A percentile compares a stretch with the other conserved stretches of the same genome.
Evolutionary conservation across 192 early-diverging fungal species (phyloP).

Genomic region (Coemansia sp.): DNA sequence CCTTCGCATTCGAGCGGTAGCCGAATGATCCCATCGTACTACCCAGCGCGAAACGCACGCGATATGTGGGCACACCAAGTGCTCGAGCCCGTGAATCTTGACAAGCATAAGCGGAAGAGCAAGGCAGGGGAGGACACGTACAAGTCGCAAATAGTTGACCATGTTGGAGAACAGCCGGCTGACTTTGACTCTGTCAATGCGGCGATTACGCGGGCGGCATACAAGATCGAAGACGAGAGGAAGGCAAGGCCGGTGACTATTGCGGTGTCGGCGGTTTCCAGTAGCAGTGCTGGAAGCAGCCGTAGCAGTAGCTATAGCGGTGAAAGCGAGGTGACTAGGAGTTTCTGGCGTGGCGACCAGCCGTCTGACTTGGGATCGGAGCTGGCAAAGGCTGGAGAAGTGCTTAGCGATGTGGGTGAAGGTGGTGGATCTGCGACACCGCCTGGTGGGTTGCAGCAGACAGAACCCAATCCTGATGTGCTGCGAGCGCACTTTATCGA

Average conservation of each 20-base stretch:
- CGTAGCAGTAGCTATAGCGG: not conserved
- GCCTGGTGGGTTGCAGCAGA: conserved; percentile 17
- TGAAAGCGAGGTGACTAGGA: not conserved
- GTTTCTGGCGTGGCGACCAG: not conserved
- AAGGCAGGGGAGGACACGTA: conserved; percentile 18
- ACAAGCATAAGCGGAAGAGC: not conserved
- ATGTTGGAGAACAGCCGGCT: conserved; percentile 25
- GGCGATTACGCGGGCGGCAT: conserved; percentile 35
- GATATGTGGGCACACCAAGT: conserved; percentile 51
- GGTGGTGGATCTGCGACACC: conserved; percentile 27
- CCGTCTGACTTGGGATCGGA: not conserved
- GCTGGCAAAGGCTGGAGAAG: not conserved
- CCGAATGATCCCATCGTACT: conserved; percentile 25
- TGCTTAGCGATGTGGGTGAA: not conserved
- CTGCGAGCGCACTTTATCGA: conserved; percentile 62
- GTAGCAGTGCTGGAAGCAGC: not conserved
- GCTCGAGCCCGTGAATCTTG: not conserved
- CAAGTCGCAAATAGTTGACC: conserved; percentile 26
- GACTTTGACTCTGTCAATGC: conserved; percentile 50
- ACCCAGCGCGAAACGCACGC: conserved; percentile 25
- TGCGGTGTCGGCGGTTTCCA: not conserved
- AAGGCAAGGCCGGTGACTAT: conserved; percentile 2
- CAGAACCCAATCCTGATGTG: conserved; percentile 57
- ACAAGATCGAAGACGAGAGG: conserved; percentile 1
- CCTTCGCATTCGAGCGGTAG: conserved; percentile 4